A percentile compares a stretch with the other conserved stretches of the same genome.
These are phyloP conservation scores for Mycothermus thermophilus DNA, from an alignment of 495 filamentous ascomycete species.

Conservation along the genomic window DNA sequence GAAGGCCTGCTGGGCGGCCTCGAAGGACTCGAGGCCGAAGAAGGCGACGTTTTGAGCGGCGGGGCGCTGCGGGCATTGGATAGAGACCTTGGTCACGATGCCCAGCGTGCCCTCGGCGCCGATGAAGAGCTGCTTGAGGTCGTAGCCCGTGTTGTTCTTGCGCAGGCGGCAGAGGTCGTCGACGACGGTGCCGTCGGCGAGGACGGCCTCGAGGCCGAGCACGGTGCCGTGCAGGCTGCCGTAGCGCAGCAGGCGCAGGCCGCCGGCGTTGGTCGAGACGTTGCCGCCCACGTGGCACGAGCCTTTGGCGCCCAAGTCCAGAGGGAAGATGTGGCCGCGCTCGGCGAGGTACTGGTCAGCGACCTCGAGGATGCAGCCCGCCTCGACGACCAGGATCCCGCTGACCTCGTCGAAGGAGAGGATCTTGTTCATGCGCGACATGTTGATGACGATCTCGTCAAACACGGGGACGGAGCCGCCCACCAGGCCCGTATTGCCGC, in stretches of 20 bases:
- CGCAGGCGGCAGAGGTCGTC: conserved; percentile 74
- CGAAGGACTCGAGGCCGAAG: conserved; percentile 74
- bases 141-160: conserved; percentile 96
- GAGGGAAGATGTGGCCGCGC: conserved; percentile 72
- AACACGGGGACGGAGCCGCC: conserved; percentile 92
- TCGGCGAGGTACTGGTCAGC: conserved; percentile 73
- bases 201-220: conserved; percentile 79
- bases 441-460: conserved; percentile 91
- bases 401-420: conserved; percentile 83
- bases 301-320: conserved; percentile 93
- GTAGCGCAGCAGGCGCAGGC: conserved; percentile 78
- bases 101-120: conserved; percentile 90
- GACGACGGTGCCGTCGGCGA: conserved; percentile 82
- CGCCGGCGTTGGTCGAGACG: conserved; percentile 91
- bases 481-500: conserved; percentile 90
- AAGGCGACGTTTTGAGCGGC: conserved; percentile 81
- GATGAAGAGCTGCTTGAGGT: conserved; percentile 95
- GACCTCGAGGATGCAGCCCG: conserved; percentile 79
- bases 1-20: conserved; percentile 72
- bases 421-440: conserved; percentile 77
- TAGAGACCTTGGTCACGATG: conserved; percentile 78
- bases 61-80: conserved; percentile 75
- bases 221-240: conserved; percentile 89
- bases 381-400: conserved; percentile 79
- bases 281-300: conserved; percentile 98